Conservation (phyloP, 208 protist genomes). For the Leishmania turanica region DNA sequence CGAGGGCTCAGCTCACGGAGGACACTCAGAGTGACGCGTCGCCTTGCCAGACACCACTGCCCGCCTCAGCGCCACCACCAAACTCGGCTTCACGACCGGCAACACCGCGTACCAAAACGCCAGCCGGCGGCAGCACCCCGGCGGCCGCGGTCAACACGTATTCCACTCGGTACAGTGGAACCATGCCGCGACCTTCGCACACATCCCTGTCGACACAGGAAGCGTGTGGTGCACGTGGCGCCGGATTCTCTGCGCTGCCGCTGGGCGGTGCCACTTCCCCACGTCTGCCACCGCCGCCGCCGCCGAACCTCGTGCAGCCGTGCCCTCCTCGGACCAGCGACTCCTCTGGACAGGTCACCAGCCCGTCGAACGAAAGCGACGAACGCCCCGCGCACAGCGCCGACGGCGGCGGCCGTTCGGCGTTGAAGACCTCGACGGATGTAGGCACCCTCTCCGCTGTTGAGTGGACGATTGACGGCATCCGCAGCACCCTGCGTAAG, state of each 20-base stretch:
- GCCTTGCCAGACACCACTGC: neutral
- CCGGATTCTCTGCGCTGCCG: slow-evolving; percentile 6
- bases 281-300: neutral
- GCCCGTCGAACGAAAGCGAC: neutral
- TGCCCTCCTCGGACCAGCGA: neutral
- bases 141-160: neutral
- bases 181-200: neutral
- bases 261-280: slow-evolving; percentile 7
- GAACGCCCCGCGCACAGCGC: neutral
- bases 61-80: slow-evolving; percentile 2
- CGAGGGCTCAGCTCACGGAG: neutral
- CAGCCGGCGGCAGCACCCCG: neutral
- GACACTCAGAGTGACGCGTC: neutral
- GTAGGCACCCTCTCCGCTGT: slow-evolving; percentile 30
- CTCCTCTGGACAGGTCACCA: neutral
- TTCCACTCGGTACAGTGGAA: neutral
- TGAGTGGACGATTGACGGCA: slow-evolving; percentile 44
- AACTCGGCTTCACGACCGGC: neutral
- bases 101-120: neutral
- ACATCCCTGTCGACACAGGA: neutral
- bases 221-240: neutral
- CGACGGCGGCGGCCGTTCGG: no score
- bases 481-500: slow-evolving; percentile 46
- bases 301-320: slow-evolving; percentile 8
- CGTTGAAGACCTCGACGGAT: neutral